Base-by-base conservation (phyloP, 345 rosid species). In the Populus simonii region DNA sequence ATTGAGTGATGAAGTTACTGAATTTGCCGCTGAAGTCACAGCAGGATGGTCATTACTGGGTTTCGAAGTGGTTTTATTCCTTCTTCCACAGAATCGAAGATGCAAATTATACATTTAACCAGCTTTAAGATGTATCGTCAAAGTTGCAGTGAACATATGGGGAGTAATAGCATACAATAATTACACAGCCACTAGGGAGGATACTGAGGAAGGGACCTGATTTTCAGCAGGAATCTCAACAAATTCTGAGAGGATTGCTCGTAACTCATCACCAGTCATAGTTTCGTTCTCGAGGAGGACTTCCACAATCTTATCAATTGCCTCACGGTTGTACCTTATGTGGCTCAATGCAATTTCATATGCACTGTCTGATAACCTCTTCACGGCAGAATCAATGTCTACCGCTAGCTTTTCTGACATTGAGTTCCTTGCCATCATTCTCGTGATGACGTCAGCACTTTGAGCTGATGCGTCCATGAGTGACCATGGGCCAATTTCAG, bases 391-490 rank as follows among this genome's bases (percentile, higher is more conserved):
- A 71, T 96, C 99, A 29, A 93, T 93, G 82, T 96, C 99, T 80
- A 89, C 97, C 0, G 99, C 99, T 1, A 96, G 99, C 87, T 79
- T 96, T 76, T 96, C 99, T 0, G 99, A 96, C 99, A 96, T 96
- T 25, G 98, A 96, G 79, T 96, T 96, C 55, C 98, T 93, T 5
- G 99, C 98, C 99, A 96, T 96, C 98, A 96, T 96, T 83, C 99
- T 91, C 99, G 93, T 93, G 74, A 96, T 86, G 13, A 96, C 94
- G 73, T 96, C 99, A 0, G 33, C 86, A 29, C 95, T 92, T 84
- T 93, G 98, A 2, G 89, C 88, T 1, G 94, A 88, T 27, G 89
- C 72, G 74, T 96, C 99, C 98, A 93, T 92, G 51, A 96, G 90
- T 0, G 98, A 96, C 99, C 99, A 96, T 36, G 99, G 98, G 13